Base-by-base conservation (phyloP, 1,284 basidiomycete genomes). In the Cerrena zonata region DNA sequence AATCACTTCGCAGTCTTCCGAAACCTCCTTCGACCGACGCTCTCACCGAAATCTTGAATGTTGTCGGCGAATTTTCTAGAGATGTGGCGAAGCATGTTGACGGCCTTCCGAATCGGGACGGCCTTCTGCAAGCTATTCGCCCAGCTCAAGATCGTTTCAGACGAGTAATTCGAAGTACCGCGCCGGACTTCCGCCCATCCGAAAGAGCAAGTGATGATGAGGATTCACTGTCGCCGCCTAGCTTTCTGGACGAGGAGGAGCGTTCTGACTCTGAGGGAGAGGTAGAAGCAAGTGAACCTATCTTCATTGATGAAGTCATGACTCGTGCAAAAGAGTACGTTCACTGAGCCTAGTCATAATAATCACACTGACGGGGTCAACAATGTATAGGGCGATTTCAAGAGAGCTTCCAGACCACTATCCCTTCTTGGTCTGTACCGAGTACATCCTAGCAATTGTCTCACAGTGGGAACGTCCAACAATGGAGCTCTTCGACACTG, bases 341-440 rank as follows among this genome's bases (percentile, higher is more conserved):
- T 12, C 24, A 12, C 36, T 19, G 24, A 10, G 13, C 34, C 44
- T 25, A 40, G 73, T 57, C 22, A 27, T 15, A 44, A 11, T 51
- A 15, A n/a, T n/a, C 47, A n/a, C 2, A 13, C 4, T 47, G 34
- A n/a, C 23, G 21, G 5, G 22, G 10, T 18, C 23, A 12, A 45
- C 11, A n/a, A 10, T 49, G 4, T 48, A 5, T 54, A 86, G 85
- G 7, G 75, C 81, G 1, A 76, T 78, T 2, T 82, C 82, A 0
- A 78, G 83, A 4, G 82, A 86, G 58, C 69, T 87, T 0, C 83
- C 83, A 0, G 80, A 75, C 18, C 75, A 76, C 54, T 79, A 76
- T 53, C 84, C 84, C 0, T 85, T 80, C 53, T 67, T 77, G 0
- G 79, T 85, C 0, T 75, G 78, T 30, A 59, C 69, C 2, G 56